These are phyloP conservation scores for Fusarium austroafricanum DNA, from an alignment of 2,329 filamentous ascomycete species.

Conservation along the genomic window DNA sequence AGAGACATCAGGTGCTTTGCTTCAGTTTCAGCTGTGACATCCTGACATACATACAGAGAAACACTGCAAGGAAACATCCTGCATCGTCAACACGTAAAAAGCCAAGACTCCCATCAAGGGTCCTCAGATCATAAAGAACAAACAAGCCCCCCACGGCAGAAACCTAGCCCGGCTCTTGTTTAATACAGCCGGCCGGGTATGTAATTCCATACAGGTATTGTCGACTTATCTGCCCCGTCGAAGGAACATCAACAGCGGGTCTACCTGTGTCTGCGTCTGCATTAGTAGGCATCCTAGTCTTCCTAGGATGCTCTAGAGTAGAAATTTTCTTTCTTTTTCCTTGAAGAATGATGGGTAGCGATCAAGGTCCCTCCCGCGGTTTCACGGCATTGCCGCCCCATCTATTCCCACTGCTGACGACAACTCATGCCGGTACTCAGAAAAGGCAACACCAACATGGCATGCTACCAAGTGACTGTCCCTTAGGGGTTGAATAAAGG, in stretches of 20 bases:
- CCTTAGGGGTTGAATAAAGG: too few relatives aligned
- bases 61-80: slow-evolving; percentile 15
- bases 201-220: neutral
- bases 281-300: slow-evolving; percentile 5
- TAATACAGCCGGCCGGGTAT: slow-evolving; percentile 14
- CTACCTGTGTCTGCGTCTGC: neutral
- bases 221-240: slow-evolving; percentile 1
- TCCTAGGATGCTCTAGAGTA: slow-evolving; percentile 6
- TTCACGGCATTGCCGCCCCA: slow-evolving; percentile 38
- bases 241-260: slow-evolving; percentile 18
- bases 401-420: slow-evolving; percentile 40
- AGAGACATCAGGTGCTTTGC: slow-evolving; percentile 2
- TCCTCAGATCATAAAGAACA: slow-evolving; percentile 30
- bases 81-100: slow-evolving; percentile 15
- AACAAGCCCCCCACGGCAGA: slow-evolving; percentile 2
- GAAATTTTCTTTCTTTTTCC: slow-evolving; percentile 22
- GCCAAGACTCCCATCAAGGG: slow-evolving; percentile 17
- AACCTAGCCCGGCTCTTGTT: slow-evolving; percentile 4
- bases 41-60: neutral
- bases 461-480: too few relatives aligned
- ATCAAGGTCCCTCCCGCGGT: slow-evolving; percentile 24
- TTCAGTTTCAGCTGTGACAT: slow-evolving; percentile 8
- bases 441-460: neutral
- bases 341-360: slow-evolving; percentile 5
- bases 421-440: slow-evolving; percentile 38